A percentile compares a stretch with the other conserved stretches of the same genome.
Evolutionary conservation across 768 basidiomycete genomes (phyloP).

Genomic region (Collybia nuda): DNA sequence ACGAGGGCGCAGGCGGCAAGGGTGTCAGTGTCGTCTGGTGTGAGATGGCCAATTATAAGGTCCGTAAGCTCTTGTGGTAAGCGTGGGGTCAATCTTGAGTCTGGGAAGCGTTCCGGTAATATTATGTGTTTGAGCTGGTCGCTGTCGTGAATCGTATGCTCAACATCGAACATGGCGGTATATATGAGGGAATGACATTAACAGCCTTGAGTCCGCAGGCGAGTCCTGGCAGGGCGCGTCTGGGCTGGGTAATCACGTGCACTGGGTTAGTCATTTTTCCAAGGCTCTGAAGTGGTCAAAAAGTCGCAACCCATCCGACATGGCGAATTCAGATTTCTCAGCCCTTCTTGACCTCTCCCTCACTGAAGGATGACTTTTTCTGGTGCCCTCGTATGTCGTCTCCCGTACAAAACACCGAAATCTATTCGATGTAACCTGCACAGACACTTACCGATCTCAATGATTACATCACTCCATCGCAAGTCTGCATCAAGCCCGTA

Average conservation of each 20-base stretch:
- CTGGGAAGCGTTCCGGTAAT: background rate
- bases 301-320: no score
- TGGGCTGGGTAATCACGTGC: no score
- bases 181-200: background rate
- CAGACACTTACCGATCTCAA: conserved; percentile 93
- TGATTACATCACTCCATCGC: conserved; percentile 95
- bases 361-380: conserved; percentile 73
- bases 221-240: no score
- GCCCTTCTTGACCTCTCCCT: background rate
- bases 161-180: no score
- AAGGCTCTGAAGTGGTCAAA: no score
- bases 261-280: no score
- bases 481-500: conserved; percentile 97
- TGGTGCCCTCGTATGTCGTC: conserved; percentile 69
- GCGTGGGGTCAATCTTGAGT: no score
- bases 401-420: conserved; percentile 8
- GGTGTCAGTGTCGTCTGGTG: background rate
- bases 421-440: background rate
- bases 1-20: conserved; percentile 1
- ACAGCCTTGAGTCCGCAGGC: no score
- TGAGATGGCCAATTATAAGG: background rate
- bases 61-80: conserved; percentile 3
- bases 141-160: no score
- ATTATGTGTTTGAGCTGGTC: background rate
- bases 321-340: background rate